Conservation (phyloP, 805 yeast genomes). For the Saccharomycopsis vini region DNA sequence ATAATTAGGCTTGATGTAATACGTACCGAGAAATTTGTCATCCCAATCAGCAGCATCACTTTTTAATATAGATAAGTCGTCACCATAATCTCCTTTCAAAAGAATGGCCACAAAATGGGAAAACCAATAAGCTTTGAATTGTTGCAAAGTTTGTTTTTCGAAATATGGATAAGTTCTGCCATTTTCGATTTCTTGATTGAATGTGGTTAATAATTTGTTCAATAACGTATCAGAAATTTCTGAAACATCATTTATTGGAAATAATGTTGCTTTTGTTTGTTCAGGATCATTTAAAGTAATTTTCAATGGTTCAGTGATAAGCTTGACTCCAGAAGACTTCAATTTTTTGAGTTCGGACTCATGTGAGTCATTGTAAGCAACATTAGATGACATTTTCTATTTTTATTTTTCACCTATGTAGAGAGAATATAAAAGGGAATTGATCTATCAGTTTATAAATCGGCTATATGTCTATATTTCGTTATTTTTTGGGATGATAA, state of each 20-base stretch:
- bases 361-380: slow-evolving; percentile 3
- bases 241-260: slow-evolving; percentile 43
- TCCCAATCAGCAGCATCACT: slow-evolving; percentile 36
- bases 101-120: slow-evolving; percentile 56
- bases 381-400: too few species aligned
- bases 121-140: slow-evolving; percentile 61
- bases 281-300: slow-evolving; percentile 34
- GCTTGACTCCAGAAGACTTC: slow-evolving; percentile 3
- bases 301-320: slow-evolving; percentile 30
- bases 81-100: slow-evolving; percentile 35
- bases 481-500: too few species aligned
- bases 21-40: slow-evolving; percentile 53
- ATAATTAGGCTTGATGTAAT: slow-evolving; percentile 81
- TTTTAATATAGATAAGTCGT: slow-evolving; percentile 14
- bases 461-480: too few species aligned
- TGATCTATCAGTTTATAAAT: too few species aligned
- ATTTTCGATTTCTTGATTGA: slow-evolving; percentile 57
- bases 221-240: slow-evolving; percentile 46
- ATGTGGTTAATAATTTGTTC: slow-evolving; percentile 36
- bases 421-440: too few species aligned
- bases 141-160: slow-evolving; percentile 33
- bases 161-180: slow-evolving; percentile 73
- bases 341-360: slow-evolving; percentile 2
- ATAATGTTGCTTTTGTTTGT: slow-evolving; percentile 43
- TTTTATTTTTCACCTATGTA: too few species aligned